phyloP scores from a whole-genome alignment of 805 yeast species.

The Blastobotrys muscicola region DNA sequence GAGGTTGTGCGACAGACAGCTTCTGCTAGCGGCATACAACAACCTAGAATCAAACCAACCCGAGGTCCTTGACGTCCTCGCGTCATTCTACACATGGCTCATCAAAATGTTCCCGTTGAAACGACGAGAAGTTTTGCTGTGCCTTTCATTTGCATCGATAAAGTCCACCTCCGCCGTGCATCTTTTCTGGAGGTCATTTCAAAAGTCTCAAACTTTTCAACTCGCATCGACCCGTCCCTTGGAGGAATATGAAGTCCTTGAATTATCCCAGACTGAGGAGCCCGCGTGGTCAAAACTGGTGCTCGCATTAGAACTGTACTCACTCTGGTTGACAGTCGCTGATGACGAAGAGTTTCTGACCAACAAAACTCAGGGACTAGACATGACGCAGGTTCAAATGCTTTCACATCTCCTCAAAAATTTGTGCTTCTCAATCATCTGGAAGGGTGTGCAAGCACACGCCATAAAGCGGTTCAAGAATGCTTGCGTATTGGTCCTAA shows the following conservation, averaged over 20 bases:
- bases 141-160: conserved; percentile 10
- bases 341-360: conserved; percentile 52
- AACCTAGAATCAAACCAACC: conserved; percentile 5
- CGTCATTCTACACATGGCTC: conserved; percentile 13
- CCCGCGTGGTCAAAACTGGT: conserved; percentile 29
- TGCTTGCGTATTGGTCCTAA: conserved; percentile 43
- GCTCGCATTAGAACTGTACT: conserved; percentile 50
- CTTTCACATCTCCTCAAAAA: conserved; percentile 42
- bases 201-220: conserved; percentile 5
- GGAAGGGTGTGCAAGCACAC: conserved; percentile 24
- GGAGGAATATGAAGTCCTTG: not conserved
- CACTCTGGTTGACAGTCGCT: conserved; percentile 57
- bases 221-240: conserved; percentile 1
- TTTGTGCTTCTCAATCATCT: conserved; percentile 41
- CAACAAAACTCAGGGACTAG: conserved; percentile 33
- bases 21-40: not conserved
- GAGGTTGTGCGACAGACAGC: not conserved
- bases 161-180: conserved; percentile 10
- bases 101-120: conserved; percentile 11
- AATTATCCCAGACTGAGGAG: not conserved
- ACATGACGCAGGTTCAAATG: conserved; percentile 29
- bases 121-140: conserved; percentile 11
- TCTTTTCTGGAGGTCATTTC: conserved; percentile 13
- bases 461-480: conserved; percentile 20
- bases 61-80: conserved; percentile 8